Evolutionary conservation across 768 basidiomycete genomes (phyloP).

Genomic region (Mycena kentingensis): DNA sequence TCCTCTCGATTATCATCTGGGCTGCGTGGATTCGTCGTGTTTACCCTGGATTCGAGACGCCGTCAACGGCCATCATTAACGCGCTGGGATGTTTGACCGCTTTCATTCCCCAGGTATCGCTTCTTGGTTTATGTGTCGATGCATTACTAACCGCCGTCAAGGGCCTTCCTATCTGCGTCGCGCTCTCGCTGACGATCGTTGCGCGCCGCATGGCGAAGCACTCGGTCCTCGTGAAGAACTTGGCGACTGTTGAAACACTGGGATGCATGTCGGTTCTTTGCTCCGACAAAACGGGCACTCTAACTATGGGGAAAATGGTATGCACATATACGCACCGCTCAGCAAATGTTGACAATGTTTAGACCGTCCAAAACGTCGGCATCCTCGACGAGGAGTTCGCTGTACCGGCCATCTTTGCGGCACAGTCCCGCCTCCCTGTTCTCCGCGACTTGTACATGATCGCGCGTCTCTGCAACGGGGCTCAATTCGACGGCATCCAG

Average conservation of each 20-base stretch:
- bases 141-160: too few relatives aligned
- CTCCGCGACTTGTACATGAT: constrained; percentile 39
- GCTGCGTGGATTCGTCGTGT: constrained; percentile 43
- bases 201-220: constrained; percentile 51
- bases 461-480: constrained; percentile 60
- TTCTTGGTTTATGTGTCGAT: constrained; percentile 8
- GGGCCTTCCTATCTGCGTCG: constrained; percentile 46
- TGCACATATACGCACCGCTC: background rate
- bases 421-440: constrained; percentile 19
- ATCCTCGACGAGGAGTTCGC: constrained; percentile 33
- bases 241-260: constrained; percentile 56
- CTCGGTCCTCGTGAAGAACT: constrained; percentile 50
- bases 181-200: constrained; percentile 52
- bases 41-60: constrained; percentile 37
- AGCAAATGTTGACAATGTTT: background rate
- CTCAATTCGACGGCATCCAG: constrained; percentile 43
- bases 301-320: constrained; percentile 53
- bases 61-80: constrained; percentile 38
- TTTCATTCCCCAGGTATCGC: constrained; percentile 42
- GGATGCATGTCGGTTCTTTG: constrained; percentile 54
- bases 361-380: constrained; percentile 45
- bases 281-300: constrained; percentile 58
- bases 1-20: constrained; percentile 41
- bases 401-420: constrained; percentile 20
- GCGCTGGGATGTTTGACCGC: constrained; percentile 42